Conservation (phyloP, 768 basidiomycete genomes). For the Epithele typhae region DNA sequence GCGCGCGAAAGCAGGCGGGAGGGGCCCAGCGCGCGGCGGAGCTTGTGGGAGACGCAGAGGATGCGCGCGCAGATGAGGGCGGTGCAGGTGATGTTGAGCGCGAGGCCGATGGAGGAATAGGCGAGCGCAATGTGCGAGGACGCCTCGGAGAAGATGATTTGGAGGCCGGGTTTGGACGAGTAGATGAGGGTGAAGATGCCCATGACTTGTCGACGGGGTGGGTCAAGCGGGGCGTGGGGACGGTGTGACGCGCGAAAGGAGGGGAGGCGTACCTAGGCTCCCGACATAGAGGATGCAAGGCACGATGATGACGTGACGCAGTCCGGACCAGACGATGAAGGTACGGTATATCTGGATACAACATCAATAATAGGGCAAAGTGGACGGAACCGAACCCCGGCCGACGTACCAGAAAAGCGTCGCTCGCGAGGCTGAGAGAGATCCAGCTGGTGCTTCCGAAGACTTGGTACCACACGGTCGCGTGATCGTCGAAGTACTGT, state of each 20-base stretch:
- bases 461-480: constrained; percentile 27
- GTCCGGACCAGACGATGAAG: constrained; percentile 1
- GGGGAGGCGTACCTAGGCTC: constrained; percentile 3
- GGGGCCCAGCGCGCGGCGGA: constrained; percentile 1
- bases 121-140: neutral
- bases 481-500: constrained; percentile 27
- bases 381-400: too few species aligned
- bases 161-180: constrained; percentile 32
- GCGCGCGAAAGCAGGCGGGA: neutral
- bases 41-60: neutral
- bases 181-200: constrained; percentile 35
- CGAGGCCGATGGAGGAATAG: neutral
- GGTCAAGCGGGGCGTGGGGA: too few species aligned
- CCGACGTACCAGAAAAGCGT: constrained; percentile 33
- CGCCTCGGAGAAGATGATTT: neutral
- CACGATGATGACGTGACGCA: neutral
- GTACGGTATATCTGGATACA: constrained; percentile 4
- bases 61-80: neutral
- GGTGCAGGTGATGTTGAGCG: neutral
- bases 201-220: too few species aligned
- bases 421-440: constrained; percentile 31
- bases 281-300: constrained; percentile 4
- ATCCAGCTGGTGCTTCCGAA: constrained; percentile 18
- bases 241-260: too few species aligned
- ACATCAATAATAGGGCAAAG: too few species aligned